These are phyloP conservation scores for Lactifluus subvellereus DNA, from an alignment of 768 basidiomycete genomes.

Conservation along the genomic window DNA sequence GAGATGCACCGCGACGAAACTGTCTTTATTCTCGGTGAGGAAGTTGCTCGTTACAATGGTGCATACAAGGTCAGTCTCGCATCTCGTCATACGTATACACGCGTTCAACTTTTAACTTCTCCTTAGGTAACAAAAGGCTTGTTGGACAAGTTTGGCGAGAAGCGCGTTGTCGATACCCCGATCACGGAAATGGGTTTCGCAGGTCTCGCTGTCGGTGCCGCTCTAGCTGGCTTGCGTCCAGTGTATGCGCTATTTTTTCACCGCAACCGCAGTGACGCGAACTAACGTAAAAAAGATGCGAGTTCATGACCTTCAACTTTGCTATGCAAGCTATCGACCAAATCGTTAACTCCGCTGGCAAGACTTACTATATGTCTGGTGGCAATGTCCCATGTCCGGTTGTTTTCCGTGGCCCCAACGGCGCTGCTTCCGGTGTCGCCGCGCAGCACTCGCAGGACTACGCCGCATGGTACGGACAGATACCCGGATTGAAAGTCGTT, in stretches of 20 bases:
- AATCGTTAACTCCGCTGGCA: constrained; percentile 99
- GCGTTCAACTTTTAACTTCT: constrained; percentile 2
- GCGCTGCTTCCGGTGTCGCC: constrained; percentile 93
- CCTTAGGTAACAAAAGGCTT: constrained; percentile 93
- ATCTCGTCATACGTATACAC: neutral
- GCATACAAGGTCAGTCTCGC: constrained; percentile 73
- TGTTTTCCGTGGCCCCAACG: constrained; percentile 99
- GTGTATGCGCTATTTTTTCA: constrained; percentile 46
- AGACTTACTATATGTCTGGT: constrained; percentile 99
- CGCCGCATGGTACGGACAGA: constrained; percentile 86
- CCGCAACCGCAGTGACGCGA: constrained; percentile 11
- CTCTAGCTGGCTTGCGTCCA: constrained; percentile 89
- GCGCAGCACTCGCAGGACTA: constrained; percentile 99
- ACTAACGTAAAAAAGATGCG: constrained; percentile 55
- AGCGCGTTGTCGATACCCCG: constrained; percentile 94
- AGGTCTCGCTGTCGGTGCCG: constrained; percentile 92
- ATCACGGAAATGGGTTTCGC: constrained; percentile 99
- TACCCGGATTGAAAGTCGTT: constrained; percentile 96
- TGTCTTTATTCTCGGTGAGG: constrained; percentile 95
- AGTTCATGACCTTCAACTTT: constrained; percentile 99
- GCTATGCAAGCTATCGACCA: constrained; percentile 99
- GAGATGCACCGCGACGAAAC: constrained; percentile 96
- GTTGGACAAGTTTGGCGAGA: constrained; percentile 98
- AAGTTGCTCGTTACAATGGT: constrained; percentile 97
- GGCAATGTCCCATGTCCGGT: constrained; percentile 98